phyloP scores from a whole-genome alignment of 306 rosid species.

The Castanea sativa region DNA sequence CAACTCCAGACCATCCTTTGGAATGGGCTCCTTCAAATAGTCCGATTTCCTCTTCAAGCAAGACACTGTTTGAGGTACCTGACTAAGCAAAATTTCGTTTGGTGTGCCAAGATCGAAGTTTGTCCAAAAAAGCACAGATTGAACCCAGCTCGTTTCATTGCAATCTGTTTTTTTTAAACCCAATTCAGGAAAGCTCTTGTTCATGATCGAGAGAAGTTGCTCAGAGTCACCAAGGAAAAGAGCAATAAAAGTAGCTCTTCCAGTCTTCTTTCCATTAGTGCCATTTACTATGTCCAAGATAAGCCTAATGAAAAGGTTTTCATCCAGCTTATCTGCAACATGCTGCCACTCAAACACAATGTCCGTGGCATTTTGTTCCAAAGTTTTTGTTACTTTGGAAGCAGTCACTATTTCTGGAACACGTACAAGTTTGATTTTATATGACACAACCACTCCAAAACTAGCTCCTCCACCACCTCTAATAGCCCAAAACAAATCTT shows the following conservation, averaged over 20 bases:
- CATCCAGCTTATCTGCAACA: too few species aligned
- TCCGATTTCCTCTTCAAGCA: slow-evolving; percentile 59
- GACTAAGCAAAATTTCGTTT: slow-evolving; percentile 35
- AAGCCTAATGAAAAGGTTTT: too few species aligned
- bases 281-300: not conserved
- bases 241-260: slow-evolving; percentile 22
- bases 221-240: slow-evolving; percentile 33
- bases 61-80: slow-evolving; percentile 27
- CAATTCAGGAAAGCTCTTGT: not conserved
- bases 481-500: too few species aligned
- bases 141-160: slow-evolving; percentile 31
- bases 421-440: too few species aligned
- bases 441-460: too few species aligned
- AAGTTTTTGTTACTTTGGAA: too few species aligned
- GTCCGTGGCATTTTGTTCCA: too few species aligned
- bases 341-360: too few species aligned
- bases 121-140: slow-evolving; percentile 34
- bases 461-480: too few species aligned
- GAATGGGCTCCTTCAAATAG: slow-evolving; percentile 33
- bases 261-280: slow-evolving; percentile 3
- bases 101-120: slow-evolving; percentile 5
- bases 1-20: slow-evolving; percentile 35
- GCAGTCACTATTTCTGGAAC: too few species aligned
- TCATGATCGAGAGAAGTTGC: slow-evolving; percentile 22
- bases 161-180: too few species aligned